Percentiles rank a stretch among this genome's conserved stretches.
phyloP scores from a whole-genome alignment of 495 filamentous ascomycete species.

The Acidiella bohemica region DNA sequence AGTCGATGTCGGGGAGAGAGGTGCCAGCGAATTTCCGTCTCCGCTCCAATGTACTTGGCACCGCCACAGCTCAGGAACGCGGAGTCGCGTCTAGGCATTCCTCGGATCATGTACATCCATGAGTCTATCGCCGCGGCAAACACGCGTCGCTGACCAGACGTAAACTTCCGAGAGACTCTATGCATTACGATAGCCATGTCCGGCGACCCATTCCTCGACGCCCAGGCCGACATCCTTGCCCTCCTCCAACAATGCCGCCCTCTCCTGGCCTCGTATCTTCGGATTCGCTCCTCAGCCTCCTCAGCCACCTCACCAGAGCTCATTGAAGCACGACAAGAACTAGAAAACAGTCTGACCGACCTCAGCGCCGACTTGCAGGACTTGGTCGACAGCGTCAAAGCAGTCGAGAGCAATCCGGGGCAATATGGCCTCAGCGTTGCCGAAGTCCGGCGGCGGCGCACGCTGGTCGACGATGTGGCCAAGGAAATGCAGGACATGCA shows the following conservation, averaged over 20 bases:
- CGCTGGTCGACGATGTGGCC: slow-evolving; percentile 79
- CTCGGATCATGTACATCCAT: too few relatives aligned
- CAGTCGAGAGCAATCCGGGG: slow-evolving; percentile 79
- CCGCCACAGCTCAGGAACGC: too few relatives aligned
- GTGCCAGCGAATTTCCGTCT: too few relatives aligned
- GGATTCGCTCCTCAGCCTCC: slow-evolving; percentile 74
- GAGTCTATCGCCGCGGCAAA: too few relatives aligned
- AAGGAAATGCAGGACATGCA: slow-evolving; percentile 79
- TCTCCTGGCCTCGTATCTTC: slow-evolving; percentile 87
- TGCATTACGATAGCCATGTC: slow-evolving; percentile 3
- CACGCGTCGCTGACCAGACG: too few relatives aligned
- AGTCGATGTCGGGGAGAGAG: too few relatives aligned
- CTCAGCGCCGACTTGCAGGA: slow-evolving; percentile 79
- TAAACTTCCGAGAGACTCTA: too few relatives aligned
- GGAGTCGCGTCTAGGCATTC: too few relatives aligned
- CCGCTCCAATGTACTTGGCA: too few relatives aligned
- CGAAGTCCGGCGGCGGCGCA: slow-evolving; percentile 68
- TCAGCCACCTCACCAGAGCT: slow-evolving; percentile 69
- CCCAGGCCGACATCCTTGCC: slow-evolving; percentile 78
- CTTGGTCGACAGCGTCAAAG: slow-evolving; percentile 74
- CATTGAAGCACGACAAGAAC: slow-evolving; percentile 65
- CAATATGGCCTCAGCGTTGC: slow-evolving; percentile 73
- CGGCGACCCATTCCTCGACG: slow-evolving; percentile 78
- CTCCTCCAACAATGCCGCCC: slow-evolving; percentile 66
- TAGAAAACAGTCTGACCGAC: slow-evolving; percentile 59